Evolutionary conservation across 352 stramenopile species (phyloP), one percentile per base, ranked within the genome.

Genomic region (Globisporangium canariense): DNA sequence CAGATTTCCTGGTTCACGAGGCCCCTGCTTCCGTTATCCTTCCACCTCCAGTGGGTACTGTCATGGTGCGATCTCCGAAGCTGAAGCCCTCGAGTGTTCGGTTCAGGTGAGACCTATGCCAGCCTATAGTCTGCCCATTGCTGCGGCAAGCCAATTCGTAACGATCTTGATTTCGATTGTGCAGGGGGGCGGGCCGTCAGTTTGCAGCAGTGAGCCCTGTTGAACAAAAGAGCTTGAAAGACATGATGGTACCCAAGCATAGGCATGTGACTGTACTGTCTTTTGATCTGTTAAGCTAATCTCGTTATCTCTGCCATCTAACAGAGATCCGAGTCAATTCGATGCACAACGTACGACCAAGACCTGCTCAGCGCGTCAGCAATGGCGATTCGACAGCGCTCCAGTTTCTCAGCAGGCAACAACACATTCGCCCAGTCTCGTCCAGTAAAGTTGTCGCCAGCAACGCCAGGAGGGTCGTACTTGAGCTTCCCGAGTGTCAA

Each of bases 331-430:
- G 71, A 76, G 45, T 71, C 20, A 68, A 69, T 28, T 59, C 68
- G 30, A 65, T 72, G 43, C 51, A 64, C 74, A 10, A 70, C 73
- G 5, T 88, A 89, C 56, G 75, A 89, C 36, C 69, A 76, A 7
- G 76, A 84, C 36, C 61, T 91, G 11, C 75, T 91, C 43, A 83
- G 78, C 32, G 69, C 82, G 7, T 88, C 79, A 11, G 67, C 78
- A 0, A 88, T 89, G 51, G 47, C 83, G 11, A 74, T 91, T 18
- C 72, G 73, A 2, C 76, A 86, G 45, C 78, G 81, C 0, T 52
- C 62, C 10, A 75, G 45, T 32, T 68, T 58, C 11, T 64, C 73
- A 46, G 56, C 53, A 10, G 51, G 22, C 32, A 65, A 47, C 40
- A 65, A 58, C 41, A 25, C 58, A 5, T 34, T 51, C 10, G 41